Evolutionary conservation across 225 moss, liverwort and hornwort genomes (phyloP).

Genomic region (Lunularia cruciata): DNA sequence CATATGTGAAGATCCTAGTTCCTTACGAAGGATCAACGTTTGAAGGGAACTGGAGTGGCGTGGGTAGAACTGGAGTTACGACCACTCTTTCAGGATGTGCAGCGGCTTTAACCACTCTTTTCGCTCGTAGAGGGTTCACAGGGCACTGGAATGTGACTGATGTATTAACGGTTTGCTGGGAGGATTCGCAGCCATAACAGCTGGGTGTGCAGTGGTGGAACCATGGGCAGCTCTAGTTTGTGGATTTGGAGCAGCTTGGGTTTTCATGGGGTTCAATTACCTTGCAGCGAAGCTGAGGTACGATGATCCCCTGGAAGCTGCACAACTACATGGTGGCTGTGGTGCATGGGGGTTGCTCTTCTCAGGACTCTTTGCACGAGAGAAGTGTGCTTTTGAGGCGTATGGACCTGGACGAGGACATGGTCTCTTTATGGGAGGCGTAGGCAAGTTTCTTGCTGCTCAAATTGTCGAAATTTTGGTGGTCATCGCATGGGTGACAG

Average conservation of each 20-base stretch:
- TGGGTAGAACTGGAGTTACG: constrained; percentile 66
- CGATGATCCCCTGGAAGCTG: constrained; percentile 77
- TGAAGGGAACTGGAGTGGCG: constrained; percentile 56
- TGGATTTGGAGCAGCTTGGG: constrained; percentile 65
- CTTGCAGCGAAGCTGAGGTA: constrained; percentile 51
- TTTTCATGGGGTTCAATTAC: constrained; percentile 54
- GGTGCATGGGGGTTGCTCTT: constrained; percentile 70
- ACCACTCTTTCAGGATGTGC: constrained; percentile 62
- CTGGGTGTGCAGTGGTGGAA: constrained; percentile 55
- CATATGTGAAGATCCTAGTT: constrained; percentile 38
- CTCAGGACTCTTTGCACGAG: constrained; percentile 62
- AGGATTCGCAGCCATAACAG: constrained; percentile 76
- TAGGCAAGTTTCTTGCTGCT: constrained; percentile 57
- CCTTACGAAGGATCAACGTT: constrained; percentile 23
- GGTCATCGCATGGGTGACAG: constrained; percentile 55
- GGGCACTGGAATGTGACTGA: constrained; percentile 76
- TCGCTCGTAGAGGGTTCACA: constrained; percentile 57
- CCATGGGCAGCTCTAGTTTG: constrained; percentile 74
- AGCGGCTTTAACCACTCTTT: constrained; percentile 63
- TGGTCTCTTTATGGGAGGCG: constrained; percentile 69
- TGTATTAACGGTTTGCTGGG: constrained; percentile 69
- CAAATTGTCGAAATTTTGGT: constrained; percentile 63
- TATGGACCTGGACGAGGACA: constrained; percentile 31
- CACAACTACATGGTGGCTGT: constrained; percentile 72
- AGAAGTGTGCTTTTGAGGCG: constrained; percentile 43